Evolutionary conservation across 75 land plant genomes (phyloP).

Genomic region (Pinus albicaulis): DNA sequence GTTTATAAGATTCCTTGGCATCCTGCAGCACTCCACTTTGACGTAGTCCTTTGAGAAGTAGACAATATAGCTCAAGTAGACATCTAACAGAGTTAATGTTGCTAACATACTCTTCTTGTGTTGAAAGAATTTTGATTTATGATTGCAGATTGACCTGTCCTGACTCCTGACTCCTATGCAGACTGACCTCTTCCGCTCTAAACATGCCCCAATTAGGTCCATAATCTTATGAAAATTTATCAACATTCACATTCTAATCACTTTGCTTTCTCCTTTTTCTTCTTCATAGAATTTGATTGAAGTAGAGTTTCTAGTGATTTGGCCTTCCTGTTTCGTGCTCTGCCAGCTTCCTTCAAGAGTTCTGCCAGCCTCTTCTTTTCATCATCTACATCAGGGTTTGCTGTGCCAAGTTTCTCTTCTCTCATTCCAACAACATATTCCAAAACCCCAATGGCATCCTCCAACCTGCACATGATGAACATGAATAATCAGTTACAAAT

Average conservation of each 20-base stretch:
- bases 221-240: no score
- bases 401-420: conserved; percentile 80
- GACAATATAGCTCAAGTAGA: not conserved
- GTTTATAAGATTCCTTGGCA: not conserved
- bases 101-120: conserved; percentile 7
- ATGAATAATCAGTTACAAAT: no score
- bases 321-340: conserved; percentile 49
- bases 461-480: conserved; percentile 45
- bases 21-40: not conserved
- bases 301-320: conserved; percentile 65
- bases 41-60: not conserved
- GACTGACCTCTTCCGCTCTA: not conserved
- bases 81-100: conserved; percentile 6
- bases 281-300: conserved; percentile 37
- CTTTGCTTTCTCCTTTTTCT: conserved; percentile 37
- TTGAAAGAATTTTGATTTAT: not conserved
- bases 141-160: not conserved
- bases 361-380: conserved; percentile 61
- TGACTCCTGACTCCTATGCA: no score
- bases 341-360: conserved; percentile 71
- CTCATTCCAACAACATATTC: conserved; percentile 55
- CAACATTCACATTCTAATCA: conserved; percentile 10
- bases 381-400: conserved; percentile 69
- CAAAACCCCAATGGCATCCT: conserved; percentile 69
- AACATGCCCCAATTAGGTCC: no score